A percentile compares a stretch with the other conserved stretches of the same genome.
Evolutionary conservation across 179 eudicot species (phyloP).

Genomic region (Beta corolliflora): DNA sequence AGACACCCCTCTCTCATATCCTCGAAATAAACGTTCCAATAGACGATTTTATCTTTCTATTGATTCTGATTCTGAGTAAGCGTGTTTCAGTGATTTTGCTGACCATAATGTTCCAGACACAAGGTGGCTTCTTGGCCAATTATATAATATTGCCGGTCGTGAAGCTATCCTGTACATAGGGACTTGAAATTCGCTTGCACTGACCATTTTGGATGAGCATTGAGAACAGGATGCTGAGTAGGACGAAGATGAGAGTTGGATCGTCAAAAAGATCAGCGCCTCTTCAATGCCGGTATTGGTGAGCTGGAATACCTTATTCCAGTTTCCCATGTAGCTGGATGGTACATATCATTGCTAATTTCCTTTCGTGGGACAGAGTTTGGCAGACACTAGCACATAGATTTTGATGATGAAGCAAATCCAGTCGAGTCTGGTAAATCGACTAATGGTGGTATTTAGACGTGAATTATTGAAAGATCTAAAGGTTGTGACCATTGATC

Average conservation of each 20-base stretch:
- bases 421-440: conserved; percentile 15
- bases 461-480: conserved; percentile 18
- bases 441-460: conserved; percentile 24
- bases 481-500: conserved; percentile 10
- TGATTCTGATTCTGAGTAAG: conserved; percentile 51
- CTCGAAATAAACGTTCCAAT: conserved; percentile 77
- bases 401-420: conserved; percentile 32
- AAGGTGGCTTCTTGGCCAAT: conserved; percentile 1
- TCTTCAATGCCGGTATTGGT: not conserved
- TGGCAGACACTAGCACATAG: conserved; percentile 23
- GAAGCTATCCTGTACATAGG: conserved; percentile 25
- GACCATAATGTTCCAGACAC: conserved; percentile 3
- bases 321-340: conserved; percentile 14
- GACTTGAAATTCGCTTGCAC: conserved; percentile 13
- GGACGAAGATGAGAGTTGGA: conserved; percentile 5
- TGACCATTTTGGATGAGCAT: conserved; percentile 17
- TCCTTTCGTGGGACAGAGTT: conserved; percentile 18
- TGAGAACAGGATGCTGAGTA: conserved; percentile 5
- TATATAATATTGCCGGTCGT: conserved; percentile 11
- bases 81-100: conserved; percentile 10
- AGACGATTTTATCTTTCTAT: conserved; percentile 63
- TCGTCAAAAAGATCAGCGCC: not conserved
- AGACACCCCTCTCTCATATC: conserved; percentile 70
- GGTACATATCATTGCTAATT: conserved; percentile 32
- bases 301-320: conserved; percentile 31